phyloP scores from a whole-genome alignment of 805 yeast species.

The Lipomyces mesembrius region DNA sequence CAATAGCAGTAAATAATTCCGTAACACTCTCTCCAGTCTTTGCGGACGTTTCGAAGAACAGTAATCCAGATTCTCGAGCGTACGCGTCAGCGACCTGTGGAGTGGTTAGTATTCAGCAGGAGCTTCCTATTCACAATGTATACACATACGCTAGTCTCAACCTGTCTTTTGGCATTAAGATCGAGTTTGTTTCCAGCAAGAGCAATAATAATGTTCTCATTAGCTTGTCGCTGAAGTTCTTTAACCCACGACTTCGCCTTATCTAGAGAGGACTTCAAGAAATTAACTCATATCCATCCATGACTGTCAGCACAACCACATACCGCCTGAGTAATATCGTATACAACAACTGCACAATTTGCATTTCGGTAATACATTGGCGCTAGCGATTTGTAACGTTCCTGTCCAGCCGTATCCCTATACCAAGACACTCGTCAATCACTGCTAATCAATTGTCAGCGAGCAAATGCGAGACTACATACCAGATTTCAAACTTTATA shows the following conservation, averaged over 20 bases:
- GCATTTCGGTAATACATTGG: slow-evolving; percentile 85
- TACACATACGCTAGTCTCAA: slow-evolving; percentile 45
- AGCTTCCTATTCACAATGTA: not conserved
- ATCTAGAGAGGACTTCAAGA: slow-evolving; percentile 62
- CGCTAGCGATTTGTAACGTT: slow-evolving; percentile 77
- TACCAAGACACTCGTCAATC: not conserved
- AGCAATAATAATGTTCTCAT: slow-evolving; percentile 73
- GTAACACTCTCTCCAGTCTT: slow-evolving; percentile 68
- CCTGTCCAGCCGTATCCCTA: slow-evolving; percentile 98
- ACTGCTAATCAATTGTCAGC: not conserved
- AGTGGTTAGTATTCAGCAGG: not conserved
- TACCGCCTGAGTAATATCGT: slow-evolving; percentile 67
- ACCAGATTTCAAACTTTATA: slow-evolving; percentile 57
- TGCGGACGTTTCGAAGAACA: slow-evolving; percentile 68
- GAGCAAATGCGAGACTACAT: slow-evolving; percentile 15
- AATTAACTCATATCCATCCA: not conserved
- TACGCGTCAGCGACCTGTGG: slow-evolving; percentile 51
- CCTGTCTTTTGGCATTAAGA: slow-evolving; percentile 55
- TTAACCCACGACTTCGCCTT: slow-evolving; percentile 90
- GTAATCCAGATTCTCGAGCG: slow-evolving; percentile 57
- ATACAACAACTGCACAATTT: slow-evolving; percentile 83
- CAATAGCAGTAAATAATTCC: slow-evolving; percentile 53
- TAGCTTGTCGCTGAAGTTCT: slow-evolving; percentile 85
- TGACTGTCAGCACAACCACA: slow-evolving; percentile 16
- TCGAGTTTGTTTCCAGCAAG: slow-evolving; percentile 88